Conservation (phyloP, 164 flowering plant genomes). For the Vitis rupestris region DNA sequence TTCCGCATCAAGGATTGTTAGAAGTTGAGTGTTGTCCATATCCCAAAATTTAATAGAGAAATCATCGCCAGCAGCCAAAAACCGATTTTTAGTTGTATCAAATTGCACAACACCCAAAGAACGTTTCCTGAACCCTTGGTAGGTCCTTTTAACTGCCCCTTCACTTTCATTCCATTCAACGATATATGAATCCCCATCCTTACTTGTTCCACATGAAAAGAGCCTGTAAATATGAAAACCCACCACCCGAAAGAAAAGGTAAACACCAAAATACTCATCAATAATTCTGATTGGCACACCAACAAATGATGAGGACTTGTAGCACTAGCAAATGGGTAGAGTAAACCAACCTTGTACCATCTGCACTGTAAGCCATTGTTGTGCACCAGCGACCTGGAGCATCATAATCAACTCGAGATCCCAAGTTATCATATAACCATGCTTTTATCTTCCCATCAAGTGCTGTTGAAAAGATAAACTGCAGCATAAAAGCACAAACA, state of each 20-base stretch:
- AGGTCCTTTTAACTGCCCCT: conserved; percentile 81
- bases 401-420: conserved; percentile 87
- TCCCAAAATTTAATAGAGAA: conserved; percentile 85
- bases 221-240: conserved; percentile 41
- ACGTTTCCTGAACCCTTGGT: conserved; percentile 75
- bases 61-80: conserved; percentile 89
- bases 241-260: conserved; percentile 4
- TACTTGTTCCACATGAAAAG: conserved; percentile 90
- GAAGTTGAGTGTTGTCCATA: conserved; percentile 70
- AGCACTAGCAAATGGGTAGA: not conserved
- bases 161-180: conserved; percentile 98
- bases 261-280: not conserved
- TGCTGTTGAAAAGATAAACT: conserved; percentile 93
- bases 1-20: conserved; percentile 73
- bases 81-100: conserved; percentile 78
- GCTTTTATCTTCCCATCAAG: conserved; percentile 93
- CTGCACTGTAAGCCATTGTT: conserved; percentile 90
- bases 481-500: conserved; percentile 17
- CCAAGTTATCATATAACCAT: conserved; percentile 87
- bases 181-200: conserved; percentile 82
- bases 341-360: conserved; percentile 71
- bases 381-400: conserved; percentile 94
- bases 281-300: not conserved
- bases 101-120: conserved; percentile 83
- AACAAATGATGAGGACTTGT: not conserved